These are phyloP conservation scores for Entomophthora muscae DNA, from an alignment of 371 early-diverging fungal species.

Conservation along the genomic window DNA sequence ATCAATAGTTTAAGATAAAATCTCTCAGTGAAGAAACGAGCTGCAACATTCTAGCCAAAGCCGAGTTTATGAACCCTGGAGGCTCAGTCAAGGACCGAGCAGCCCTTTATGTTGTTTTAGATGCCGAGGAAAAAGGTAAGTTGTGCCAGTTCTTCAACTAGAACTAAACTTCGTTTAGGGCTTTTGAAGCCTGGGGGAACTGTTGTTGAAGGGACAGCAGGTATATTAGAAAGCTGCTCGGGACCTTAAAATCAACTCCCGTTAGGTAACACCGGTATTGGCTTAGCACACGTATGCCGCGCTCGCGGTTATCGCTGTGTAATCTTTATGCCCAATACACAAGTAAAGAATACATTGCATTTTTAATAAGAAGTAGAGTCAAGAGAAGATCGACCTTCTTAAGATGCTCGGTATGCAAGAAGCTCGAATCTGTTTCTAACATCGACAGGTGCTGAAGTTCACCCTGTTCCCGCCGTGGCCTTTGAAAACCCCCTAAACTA, in stretches of 20 bases:
- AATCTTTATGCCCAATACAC: conserved; percentile 94
- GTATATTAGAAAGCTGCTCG: conserved; percentile 17
- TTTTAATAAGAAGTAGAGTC: conserved; percentile 24
- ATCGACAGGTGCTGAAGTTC: conserved; percentile 49
- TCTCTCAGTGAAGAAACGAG: conserved; percentile 66
- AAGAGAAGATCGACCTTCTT: conserved; percentile 84
- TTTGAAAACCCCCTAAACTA: conserved; percentile 86
- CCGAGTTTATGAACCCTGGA: conserved; percentile 97
- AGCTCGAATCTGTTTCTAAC: neutral
- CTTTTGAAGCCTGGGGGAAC: conserved; percentile 79
- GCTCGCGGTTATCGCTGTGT: conserved; percentile 91
- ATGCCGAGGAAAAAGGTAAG: conserved; percentile 61
- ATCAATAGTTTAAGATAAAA: conserved; percentile 44
- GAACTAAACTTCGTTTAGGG: conserved; percentile 20
- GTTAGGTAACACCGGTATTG: conserved; percentile 77
- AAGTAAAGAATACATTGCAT: conserved; percentile 20
- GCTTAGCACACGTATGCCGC: conserved; percentile 87
- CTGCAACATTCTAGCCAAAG: conserved; percentile 78
- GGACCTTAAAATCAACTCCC: neutral
- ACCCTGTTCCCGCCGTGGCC: conserved; percentile 77
- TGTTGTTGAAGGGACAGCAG: conserved; percentile 89
- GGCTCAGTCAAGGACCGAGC: conserved; percentile 95
- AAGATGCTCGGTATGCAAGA: conserved; percentile 49
- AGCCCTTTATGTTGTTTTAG: conserved; percentile 78
- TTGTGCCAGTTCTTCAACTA: neutral